Conservation (phyloP, 495 filamentous ascomycete species). For the Rusavskia elegans region DNA sequence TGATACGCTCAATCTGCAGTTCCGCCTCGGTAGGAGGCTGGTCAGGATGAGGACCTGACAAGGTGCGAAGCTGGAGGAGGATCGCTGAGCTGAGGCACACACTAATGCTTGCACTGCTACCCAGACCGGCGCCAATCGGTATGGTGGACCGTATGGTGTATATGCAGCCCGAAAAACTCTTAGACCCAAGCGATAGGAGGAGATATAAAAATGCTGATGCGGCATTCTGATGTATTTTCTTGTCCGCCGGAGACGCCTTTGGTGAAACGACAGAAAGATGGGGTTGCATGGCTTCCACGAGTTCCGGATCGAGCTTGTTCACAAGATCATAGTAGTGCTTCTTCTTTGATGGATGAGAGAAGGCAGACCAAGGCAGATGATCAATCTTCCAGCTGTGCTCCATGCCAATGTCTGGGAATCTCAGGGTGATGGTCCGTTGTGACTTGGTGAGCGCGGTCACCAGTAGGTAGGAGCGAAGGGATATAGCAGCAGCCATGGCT, state of each 20-base stretch:
- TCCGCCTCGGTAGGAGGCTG: slow-evolving; percentile 69
- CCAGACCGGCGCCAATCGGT: slow-evolving; percentile 80
- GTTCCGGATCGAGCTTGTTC: slow-evolving; percentile 64
- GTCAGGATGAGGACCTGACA: slow-evolving; percentile 77
- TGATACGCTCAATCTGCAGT: slow-evolving; percentile 80
- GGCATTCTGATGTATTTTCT: slow-evolving; percentile 65
- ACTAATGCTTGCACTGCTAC: slow-evolving; percentile 80
- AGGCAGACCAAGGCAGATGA: slow-evolving; percentile 67
- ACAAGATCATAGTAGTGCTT: slow-evolving; percentile 85
- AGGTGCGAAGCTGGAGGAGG: slow-evolving; percentile 70
- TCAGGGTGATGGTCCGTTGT: slow-evolving; percentile 64
- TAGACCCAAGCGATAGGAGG: slow-evolving; percentile 71
- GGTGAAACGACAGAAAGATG: slow-evolving; percentile 54
- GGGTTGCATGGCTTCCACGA: slow-evolving; percentile 62
- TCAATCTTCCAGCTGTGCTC: slow-evolving; percentile 88
- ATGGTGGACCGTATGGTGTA: slow-evolving; percentile 91
- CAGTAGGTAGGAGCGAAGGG: slow-evolving; percentile 85
- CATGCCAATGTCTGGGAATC: slow-evolving; percentile 74
- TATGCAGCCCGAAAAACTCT: slow-evolving; percentile 58
- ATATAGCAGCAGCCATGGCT: slow-evolving; percentile 86
- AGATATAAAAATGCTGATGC: slow-evolving; percentile 84
- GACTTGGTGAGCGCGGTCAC: slow-evolving; percentile 84
- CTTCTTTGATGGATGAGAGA: slow-evolving; percentile 67
- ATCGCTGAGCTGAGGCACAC: slow-evolving; percentile 82
- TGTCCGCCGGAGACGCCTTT: slow-evolving; percentile 40